Evolutionary conservation across 129 eudicot genomes (phyloP), one percentile per base, ranked within the genome.

Genomic region (Pseudognaphalium luteoalbum): DNA sequence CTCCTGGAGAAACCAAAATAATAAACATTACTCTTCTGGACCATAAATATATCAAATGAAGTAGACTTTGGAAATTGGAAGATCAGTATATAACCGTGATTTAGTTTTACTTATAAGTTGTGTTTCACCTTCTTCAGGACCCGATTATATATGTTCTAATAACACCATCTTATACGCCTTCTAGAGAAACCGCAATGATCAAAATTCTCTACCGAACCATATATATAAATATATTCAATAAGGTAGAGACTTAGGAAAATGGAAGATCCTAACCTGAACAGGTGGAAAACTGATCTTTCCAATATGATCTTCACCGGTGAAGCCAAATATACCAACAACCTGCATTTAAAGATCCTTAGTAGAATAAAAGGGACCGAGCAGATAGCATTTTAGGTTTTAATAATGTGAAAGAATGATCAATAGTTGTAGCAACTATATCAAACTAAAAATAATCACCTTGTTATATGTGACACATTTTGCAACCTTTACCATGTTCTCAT

Each of bases 251-350:
- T 58, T 64, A 4, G 30, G 33, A 37, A 1, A 71, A 21, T 17
- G 7, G 34, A 71, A 76, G 44, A 30, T 39, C 47, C n/a, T 66
- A 60, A 93, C 98, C 98, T 93, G 97, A 73, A 90, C 87, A 11
- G 98, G 88, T 0, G 98, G 98, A 77, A 93, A 93, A 74, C 89
- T 85, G 54, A 93, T 86, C 81, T 93, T 93, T 57, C 96, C 97
- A 28, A 93, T 90, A 82, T 93, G 97, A 82, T 93, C 98, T 86
- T 93, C 98, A 70, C 92, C 96, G 15, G 83, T 88, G 76, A 93
- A 90, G 52, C 97, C 98, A 85, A 93, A 93, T 35, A 90, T 93
- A 33, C 97, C 98, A 56, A 88, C 93, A 59, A 87, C 96, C 98
- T 90, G 88, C 68, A 77, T 17, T 19, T 21, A 64, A 72, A 25